Evolutionary conservation across 192 early-diverging fungal genomes (phyloP), one percentile per base, ranked within the genome.

Genomic region (Tieghemiomyces parasiticus): DNA sequence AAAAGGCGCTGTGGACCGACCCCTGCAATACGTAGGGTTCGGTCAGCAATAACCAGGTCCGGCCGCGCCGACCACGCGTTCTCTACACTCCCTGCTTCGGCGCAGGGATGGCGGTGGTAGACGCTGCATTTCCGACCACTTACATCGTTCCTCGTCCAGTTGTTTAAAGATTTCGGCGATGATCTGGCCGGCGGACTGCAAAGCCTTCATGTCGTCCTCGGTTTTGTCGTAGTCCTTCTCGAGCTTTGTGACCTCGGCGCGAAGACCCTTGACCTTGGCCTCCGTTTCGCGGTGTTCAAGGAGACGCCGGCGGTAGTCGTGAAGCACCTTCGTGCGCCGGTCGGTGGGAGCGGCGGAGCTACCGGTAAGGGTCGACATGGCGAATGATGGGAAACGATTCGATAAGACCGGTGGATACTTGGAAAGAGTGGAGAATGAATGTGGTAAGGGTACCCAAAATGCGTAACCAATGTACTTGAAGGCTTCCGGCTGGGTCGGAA

Each of bases 101-200:
- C 20, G 3, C 46, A n/a, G n/a, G n/a, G n/a, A n/a, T n/a, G 8
- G 48, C 34, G 0, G 55, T 19, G 33, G 38, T 9, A 22, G 31
- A 46, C 42, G 48, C 20, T 50, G 29, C 19, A 9, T 0, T 3
- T 4, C 31, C 12, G 13, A 1, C 31, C 6, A 81, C 78, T 64
- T 81, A 92, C 90, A 99, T 73, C 89, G 79, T 58, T 99, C 93
- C 52, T 89, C 91, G 63, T 95, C 92, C 63, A 97, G 72, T 75
- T 99, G 94, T 69, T 96, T 97, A 59, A 99, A 76, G 20, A 99
- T 91, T 67, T 97, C 94, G 49, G 92, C 96, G 63, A 99, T 91
- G 56, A 97, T 94, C 70, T 99, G 96, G 3, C 96, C 96, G n/a
- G 97, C 92, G 71, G 88, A 93, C 72, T 99, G 96, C 34, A 99